Conservation (phyloP, 805 yeast species). For the Candida arabinofermentans region DNA sequence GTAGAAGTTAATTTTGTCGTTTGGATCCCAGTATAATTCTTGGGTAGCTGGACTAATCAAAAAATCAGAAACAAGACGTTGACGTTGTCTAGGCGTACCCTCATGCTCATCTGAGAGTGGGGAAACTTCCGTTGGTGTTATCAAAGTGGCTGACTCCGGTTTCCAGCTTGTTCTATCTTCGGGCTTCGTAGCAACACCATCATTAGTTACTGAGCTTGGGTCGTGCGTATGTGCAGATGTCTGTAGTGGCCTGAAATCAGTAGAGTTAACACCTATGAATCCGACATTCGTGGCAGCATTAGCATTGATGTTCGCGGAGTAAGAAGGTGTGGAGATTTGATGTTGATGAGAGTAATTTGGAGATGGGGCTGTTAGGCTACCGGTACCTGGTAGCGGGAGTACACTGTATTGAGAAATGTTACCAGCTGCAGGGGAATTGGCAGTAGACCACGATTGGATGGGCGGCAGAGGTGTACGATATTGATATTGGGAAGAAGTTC, state of each 20-base stretch:
- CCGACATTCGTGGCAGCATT: too few species aligned
- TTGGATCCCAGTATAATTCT: conserved; percentile 16
- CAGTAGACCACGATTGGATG: conserved; percentile 12
- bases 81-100: too few species aligned
- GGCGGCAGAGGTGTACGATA: conserved; percentile 19
- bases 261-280: too few species aligned
- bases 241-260: too few species aligned
- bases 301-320: too few species aligned
- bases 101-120: too few species aligned
- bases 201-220: not conserved
- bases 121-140: not conserved
- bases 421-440: not conserved
- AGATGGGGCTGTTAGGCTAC: not conserved
- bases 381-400: not conserved
- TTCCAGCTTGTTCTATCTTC: too few species aligned
- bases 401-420: not conserved
- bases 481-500: conserved; percentile 8
- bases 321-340: not conserved
- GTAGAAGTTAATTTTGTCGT: conserved; percentile 39
- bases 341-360: not conserved
- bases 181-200: not conserved
- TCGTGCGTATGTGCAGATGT: not conserved
- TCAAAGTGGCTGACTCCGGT: not conserved
- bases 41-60: not conserved
- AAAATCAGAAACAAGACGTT: too few species aligned